Evolutionary conservation across 2,329 filamentous ascomycete species (phyloP), one percentile per base, ranked within the genome.

Genomic region (Mycocentrospora acerina): DNA sequence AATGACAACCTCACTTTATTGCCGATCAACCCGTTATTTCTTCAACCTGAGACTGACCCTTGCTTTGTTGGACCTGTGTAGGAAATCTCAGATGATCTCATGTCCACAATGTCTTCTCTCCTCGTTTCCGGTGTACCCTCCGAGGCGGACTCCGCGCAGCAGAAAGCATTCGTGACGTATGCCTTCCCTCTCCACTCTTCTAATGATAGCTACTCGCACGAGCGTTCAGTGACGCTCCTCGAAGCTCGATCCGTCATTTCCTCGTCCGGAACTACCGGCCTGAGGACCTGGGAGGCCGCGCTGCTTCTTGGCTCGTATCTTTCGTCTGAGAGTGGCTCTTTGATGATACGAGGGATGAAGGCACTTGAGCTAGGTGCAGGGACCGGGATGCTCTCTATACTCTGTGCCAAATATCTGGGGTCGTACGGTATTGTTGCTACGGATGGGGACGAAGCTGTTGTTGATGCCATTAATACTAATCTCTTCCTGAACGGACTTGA

Each of bases 71-170:
- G 19, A 6, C 19, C 35, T 29, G 37, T 48, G 48, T 69, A 96
- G 90, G 89, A 85, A 65, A 83, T 95, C 31, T 89, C 85, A 46
- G 88, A 95, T 67, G 77, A 85, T 65, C 78, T 96, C 56, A 87
- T 91, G 78, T 74, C 75, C 38, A 72, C 75, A 25, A 76, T 94
- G 52, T 81, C 83, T 37, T 67, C 74, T 44, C 75, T 93, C 16
- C 75, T 94, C 40, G 73, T 77, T 14, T 73, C 77, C 19, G 79
- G 81, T 12, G 68, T 86, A 12, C 81, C 79, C n/a, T 76, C 82
- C 14, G 82, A 89, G 59, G 64, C 77, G 17, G 71, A 76, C 26
- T 79, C 83, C 39, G 86, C 81, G 16, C 88, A 90, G 67, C 78
- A 82, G 55, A 86, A 86, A 61, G 81, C 81, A 22, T 85, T 84